A percentile compares a stretch with the other conserved stretches of the same genome.
Evolutionary conservation across 2,329 filamentous ascomycete species (phyloP).

Genomic region (Parascedosporium putredinis): DNA sequence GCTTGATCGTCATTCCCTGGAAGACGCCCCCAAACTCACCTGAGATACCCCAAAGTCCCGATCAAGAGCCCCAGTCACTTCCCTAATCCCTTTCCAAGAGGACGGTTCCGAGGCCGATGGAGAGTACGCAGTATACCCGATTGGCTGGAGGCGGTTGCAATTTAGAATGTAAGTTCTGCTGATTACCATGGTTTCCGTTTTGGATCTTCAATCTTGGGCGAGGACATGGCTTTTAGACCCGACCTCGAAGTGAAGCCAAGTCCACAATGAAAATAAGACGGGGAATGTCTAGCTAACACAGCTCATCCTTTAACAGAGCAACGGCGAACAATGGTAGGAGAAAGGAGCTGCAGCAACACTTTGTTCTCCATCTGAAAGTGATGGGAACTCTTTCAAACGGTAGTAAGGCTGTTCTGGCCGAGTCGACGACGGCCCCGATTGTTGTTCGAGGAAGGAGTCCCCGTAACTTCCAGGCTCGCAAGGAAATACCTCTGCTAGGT

Average conservation of each 20-base stretch:
- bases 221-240: too few relatives aligned
- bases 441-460: slow-evolving; percentile 90
- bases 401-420: slow-evolving; percentile 69
- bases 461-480: slow-evolving; percentile 86
- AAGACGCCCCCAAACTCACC: slow-evolving; percentile 79
- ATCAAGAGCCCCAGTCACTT: slow-evolving; percentile 79
- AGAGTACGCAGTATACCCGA: slow-evolving; percentile 82
- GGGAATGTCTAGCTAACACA: neutral
- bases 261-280: too few relatives aligned
- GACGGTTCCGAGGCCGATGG: slow-evolving; percentile 52
- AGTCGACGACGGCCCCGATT: slow-evolving; percentile 79
- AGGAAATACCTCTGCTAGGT: slow-evolving; percentile 79
- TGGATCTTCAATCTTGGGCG: too few relatives aligned
- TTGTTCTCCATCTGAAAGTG: slow-evolving; percentile 79
- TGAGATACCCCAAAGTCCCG: slow-evolving; percentile 52
- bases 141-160: slow-evolving; percentile 87
- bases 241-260: too few relatives aligned
- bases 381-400: slow-evolving; percentile 75
- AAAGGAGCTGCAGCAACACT: slow-evolving; percentile 94
- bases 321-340: slow-evolving; percentile 92
- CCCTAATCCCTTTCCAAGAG: slow-evolving; percentile 62
- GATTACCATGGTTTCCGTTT: too few relatives aligned
- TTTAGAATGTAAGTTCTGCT: slow-evolving; percentile 66
- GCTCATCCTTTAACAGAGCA: slow-evolving; percentile 42
- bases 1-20: slow-evolving; percentile 95